Evolutionary conservation across 2,329 filamentous ascomycete species (phyloP).

Genomic region (Fusarium decemcellulare): DNA sequence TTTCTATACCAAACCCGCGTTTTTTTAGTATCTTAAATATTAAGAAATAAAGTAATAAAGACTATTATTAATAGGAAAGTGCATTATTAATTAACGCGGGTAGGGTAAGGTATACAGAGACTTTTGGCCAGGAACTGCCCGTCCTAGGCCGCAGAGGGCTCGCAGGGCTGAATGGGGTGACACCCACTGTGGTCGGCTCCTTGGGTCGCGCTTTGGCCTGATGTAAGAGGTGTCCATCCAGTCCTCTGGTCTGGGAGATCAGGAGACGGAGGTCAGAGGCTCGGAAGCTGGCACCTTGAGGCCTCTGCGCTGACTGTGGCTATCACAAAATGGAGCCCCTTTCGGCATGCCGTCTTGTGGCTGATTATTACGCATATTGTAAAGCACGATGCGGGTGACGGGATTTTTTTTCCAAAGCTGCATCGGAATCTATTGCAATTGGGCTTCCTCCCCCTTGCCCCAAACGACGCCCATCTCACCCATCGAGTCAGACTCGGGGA

Average conservation of each 20-base stretch:
- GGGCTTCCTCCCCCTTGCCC: constrained; percentile 23
- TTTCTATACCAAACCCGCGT: no score
- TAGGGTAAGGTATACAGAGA: no score
- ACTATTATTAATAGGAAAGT: no score
- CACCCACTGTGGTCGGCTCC: constrained; percentile 12
- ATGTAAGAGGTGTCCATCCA: no score
- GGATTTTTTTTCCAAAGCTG: constrained; percentile 17
- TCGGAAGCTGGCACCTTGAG: neutral
- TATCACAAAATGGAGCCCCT: neutral
- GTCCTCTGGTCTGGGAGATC: neutral
- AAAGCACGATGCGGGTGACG: constrained; percentile 17
- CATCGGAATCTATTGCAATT: constrained; percentile 25
- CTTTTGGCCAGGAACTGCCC: no score
- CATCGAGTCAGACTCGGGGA: constrained; percentile 27
- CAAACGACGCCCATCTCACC: constrained; percentile 30
- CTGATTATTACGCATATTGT: constrained; percentile 25
- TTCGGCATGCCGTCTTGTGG: constrained; percentile 3
- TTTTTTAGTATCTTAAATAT: no score
- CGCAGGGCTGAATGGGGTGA: constrained; percentile 45
- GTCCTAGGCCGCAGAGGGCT: constrained; percentile 14
- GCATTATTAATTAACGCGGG: no score
- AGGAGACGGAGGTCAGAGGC: neutral
- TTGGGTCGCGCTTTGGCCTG: no score
- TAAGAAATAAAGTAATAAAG: no score
- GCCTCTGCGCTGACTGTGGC: neutral